These are phyloP conservation scores for Glomus cerebriforme DNA, from an alignment of 192 early-diverging fungal genomes.

Conservation along the genomic window DNA sequence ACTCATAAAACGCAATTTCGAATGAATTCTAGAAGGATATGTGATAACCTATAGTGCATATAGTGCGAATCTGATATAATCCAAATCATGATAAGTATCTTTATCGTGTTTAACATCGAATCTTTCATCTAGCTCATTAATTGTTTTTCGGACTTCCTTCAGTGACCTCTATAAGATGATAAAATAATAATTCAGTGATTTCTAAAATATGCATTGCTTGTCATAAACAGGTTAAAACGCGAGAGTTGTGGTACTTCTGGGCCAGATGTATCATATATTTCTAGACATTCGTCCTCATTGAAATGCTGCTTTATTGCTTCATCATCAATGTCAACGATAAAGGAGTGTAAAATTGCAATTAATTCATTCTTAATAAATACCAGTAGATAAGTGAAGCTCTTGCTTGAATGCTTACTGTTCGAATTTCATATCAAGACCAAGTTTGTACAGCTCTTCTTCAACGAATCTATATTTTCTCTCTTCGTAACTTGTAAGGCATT, in stretches of 20 bases:
- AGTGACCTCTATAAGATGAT: background rate
- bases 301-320: slow-evolving; percentile 1
- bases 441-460: background rate
- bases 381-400: background rate
- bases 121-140: background rate
- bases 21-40: background rate
- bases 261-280: too few relatives aligned
- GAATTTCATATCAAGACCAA: background rate
- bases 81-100: background rate
- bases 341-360: background rate
- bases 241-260: too few relatives aligned
- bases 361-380: background rate
- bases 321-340: background rate
- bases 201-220: background rate
- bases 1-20: too few relatives aligned
- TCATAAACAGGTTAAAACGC: background rate
- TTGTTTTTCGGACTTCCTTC: background rate
- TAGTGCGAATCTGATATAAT: background rate
- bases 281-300: background rate
- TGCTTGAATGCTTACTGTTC: background rate
- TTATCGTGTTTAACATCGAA: background rate
- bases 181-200: background rate
- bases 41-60: background rate
- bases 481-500: background rate
- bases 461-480: background rate